These are phyloP conservation scores for Triticum monococcum DNA, from an alignment of 176 grass and related monocot species.

Conservation along the genomic window DNA sequence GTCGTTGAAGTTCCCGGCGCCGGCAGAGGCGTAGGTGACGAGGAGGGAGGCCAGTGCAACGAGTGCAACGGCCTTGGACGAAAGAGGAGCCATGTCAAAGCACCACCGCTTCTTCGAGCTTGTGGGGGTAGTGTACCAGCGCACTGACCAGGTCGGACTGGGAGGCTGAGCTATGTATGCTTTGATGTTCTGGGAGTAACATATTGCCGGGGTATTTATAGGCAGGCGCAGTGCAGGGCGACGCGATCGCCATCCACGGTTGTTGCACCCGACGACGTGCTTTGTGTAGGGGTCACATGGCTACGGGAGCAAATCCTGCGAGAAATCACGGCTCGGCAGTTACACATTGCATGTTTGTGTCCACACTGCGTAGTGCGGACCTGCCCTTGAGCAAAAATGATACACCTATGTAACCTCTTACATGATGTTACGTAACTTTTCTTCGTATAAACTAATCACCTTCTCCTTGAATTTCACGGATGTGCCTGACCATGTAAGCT, in stretches of 20 bases:
- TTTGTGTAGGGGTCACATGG: slow-evolving; percentile 49
- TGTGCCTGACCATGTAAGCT: too few relatives aligned
- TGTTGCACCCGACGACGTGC: slow-evolving; percentile 49
- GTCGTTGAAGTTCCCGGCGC: slow-evolving; percentile 5
- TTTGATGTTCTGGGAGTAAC: slow-evolving; percentile 26
- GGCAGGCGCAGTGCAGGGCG: background rate
- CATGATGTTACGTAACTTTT: too few relatives aligned
- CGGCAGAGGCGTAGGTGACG: background rate
- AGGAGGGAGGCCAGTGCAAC: slow-evolving; percentile 31
- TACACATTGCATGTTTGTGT: background rate
- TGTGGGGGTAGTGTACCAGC: background rate
- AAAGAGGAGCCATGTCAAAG: background rate
- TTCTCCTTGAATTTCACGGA: too few relatives aligned
- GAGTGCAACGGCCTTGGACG: background rate
- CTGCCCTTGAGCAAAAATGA: too few relatives aligned
- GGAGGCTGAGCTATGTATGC: slow-evolving; percentile 13
- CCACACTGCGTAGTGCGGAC: background rate
- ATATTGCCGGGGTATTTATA: slow-evolving; percentile 42
- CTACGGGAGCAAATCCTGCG: slow-evolving; percentile 39
- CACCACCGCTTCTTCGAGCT: background rate
- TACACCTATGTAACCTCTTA: too few relatives aligned
- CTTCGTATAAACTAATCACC: too few relatives aligned
- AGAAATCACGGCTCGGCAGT: slow-evolving; percentile 6
- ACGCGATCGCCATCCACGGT: slow-evolving; percentile 38
- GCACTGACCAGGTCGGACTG: slow-evolving; percentile 1